Conservation (phyloP, 2,329 filamentous ascomycete genomes). For the Alternaria panax region DNA sequence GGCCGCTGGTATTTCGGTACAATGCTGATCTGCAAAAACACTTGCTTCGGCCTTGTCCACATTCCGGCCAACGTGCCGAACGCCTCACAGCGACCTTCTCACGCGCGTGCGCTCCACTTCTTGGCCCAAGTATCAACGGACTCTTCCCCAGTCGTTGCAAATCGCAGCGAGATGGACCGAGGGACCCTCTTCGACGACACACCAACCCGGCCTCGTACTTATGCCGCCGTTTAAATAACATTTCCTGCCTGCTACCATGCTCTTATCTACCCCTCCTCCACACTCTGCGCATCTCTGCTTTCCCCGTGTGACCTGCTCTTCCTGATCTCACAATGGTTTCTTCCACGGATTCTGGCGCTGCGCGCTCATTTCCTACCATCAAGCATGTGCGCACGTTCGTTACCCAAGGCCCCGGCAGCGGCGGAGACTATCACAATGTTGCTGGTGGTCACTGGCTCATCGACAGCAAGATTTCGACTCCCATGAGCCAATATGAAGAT, state of each 20-base stretch:
- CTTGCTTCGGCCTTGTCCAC: slow-evolving; percentile 5
- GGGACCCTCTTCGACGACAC: slow-evolving; percentile 18
- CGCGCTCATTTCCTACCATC: slow-evolving; percentile 74
- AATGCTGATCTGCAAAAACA: slow-evolving; percentile 13
- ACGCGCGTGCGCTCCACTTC: slow-evolving; percentile 30
- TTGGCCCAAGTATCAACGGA: slow-evolving; percentile 16
- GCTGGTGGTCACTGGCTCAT: slow-evolving; percentile 78
- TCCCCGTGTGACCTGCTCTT: slow-evolving; percentile 6
- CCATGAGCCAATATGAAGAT: slow-evolving; percentile 87
- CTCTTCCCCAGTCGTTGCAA: slow-evolving; percentile 24
- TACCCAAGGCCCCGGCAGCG: slow-evolving; percentile 67
- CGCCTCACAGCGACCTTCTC: slow-evolving; percentile 14
- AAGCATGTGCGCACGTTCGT: slow-evolving; percentile 77
- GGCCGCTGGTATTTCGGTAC: slow-evolving; percentile 5
- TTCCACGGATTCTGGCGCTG: slow-evolving; percentile 27
- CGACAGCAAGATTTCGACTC: slow-evolving; percentile 89
- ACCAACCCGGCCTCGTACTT: slow-evolving; percentile 19
- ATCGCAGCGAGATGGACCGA: slow-evolving; percentile 47
- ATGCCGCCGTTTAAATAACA: slow-evolving; percentile 30
- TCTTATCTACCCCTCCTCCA: slow-evolving; percentile 28
- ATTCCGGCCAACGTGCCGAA: slow-evolving; percentile 6
- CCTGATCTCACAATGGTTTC: slow-evolving; percentile 38
- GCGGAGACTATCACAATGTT: slow-evolving; percentile 86
- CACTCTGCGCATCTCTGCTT: slow-evolving; percentile 8
- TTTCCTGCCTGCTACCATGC: slow-evolving; percentile 16